Evolutionary conservation across 352 stramenopile genomes (phyloP).

Genomic region (Phytophthora pinifolia): DNA sequence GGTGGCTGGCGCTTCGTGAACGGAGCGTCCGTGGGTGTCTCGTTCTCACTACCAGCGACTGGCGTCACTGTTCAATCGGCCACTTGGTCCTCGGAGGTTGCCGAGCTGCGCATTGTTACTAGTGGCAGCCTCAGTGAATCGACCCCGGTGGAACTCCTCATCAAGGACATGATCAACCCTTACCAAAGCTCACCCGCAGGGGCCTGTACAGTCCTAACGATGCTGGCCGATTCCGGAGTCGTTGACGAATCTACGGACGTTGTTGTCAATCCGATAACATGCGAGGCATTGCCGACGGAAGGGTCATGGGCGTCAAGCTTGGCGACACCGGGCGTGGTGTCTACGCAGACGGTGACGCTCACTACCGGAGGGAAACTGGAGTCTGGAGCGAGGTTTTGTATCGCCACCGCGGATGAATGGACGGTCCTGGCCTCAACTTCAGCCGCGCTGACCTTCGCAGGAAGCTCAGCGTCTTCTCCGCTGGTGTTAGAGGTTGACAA

Average conservation of each 20-base stretch:
- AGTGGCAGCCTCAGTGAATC: constrained; percentile 40
- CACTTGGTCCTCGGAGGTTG: constrained; percentile 30
- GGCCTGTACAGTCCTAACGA: constrained; percentile 34
- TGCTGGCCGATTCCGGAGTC: constrained; percentile 39
- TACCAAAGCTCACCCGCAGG: constrained; percentile 28
- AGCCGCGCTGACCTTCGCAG: constrained; percentile 22
- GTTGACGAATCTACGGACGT: constrained; percentile 53
- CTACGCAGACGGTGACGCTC: constrained; percentile 42
- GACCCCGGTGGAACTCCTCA: constrained; percentile 35
- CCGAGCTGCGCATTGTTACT: constrained; percentile 40
- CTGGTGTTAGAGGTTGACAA: constrained; percentile 20
- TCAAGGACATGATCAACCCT: constrained; percentile 59
- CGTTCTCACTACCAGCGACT: constrained; percentile 33
- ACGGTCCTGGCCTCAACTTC: constrained; percentile 30
- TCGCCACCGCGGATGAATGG: constrained; percentile 41
- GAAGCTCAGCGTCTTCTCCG: constrained; percentile 1
- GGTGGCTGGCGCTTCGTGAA: constrained; percentile 41
- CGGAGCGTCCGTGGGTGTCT: constrained; percentile 14
- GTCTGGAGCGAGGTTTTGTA: constrained; percentile 35
- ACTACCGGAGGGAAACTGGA: constrained; percentile 48
- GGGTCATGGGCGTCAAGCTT: constrained; percentile 42
- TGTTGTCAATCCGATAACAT: constrained; percentile 43
- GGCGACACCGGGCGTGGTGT: constrained; percentile 48
- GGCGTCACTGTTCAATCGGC: constrained; percentile 35
- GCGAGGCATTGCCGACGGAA: constrained; percentile 20